Percentiles rank a stretch among this genome's conserved stretches.
These are phyloP conservation scores for Paramecium tetraurelia DNA, from an alignment of 73 alveolate genomes.

Conservation along the genomic window DNA sequence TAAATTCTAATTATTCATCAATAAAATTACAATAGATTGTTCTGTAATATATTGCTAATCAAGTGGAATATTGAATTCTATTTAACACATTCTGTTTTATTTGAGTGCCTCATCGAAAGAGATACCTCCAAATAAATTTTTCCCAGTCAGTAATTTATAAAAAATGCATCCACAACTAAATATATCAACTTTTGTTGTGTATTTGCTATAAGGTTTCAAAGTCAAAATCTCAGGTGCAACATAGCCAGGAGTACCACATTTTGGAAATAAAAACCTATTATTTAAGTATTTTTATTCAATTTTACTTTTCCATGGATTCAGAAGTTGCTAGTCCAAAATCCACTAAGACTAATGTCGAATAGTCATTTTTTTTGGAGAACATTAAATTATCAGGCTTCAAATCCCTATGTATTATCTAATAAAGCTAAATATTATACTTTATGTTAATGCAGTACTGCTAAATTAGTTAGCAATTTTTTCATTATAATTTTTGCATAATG, in stretches of 20 bases:
- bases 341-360: conserved; percentile 31
- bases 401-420: conserved; percentile 51
- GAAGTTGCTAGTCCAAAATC: conserved; percentile 60
- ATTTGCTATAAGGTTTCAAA: conserved; percentile 22
- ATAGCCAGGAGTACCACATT: conserved; percentile 70
- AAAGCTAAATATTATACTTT: neutral
- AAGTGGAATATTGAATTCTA: neutral
- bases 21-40: neutral
- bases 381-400: conserved; percentile 60
- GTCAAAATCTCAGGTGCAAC: conserved; percentile 74
- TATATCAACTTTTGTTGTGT: conserved; percentile 50
- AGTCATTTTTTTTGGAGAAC: conserved; percentile 33
- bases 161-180: conserved; percentile 59
- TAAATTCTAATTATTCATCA: conserved; percentile 23
- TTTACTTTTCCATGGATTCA: conserved; percentile 32
- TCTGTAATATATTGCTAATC: conserved; percentile 47
- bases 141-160: conserved; percentile 61
- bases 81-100: neutral
- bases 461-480: neutral
- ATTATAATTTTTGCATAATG: neutral
- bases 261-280: neutral
- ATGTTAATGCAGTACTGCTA: conserved; percentile 48
- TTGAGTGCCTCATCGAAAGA: conserved; percentile 45
- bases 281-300: neutral
- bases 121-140: conserved; percentile 50